Evolutionary conservation across 2,329 filamentous ascomycete species (phyloP).

Genomic region (Trichoderma atrobrunneum): DNA sequence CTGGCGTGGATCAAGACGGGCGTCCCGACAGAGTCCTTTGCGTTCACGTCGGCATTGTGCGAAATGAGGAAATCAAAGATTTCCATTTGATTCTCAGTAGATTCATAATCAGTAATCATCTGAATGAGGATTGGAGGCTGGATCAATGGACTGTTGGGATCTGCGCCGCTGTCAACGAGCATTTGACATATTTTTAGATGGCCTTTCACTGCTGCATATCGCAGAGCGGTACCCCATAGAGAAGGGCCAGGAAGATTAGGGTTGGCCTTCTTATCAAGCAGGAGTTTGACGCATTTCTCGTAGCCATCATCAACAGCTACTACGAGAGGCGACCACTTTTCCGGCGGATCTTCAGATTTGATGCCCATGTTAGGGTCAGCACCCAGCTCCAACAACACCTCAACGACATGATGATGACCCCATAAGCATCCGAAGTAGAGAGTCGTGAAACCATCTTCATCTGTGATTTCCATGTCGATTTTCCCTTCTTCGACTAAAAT

Average conservation of each 20-base stretch:
- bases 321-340: constrained; percentile 18
- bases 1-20: constrained; percentile 3
- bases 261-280: constrained; percentile 18
- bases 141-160: constrained; percentile 21
- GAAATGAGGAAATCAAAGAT: constrained; percentile 17
- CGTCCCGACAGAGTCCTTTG: constrained; percentile 5
- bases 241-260: constrained; percentile 11
- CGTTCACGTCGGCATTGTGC: constrained; percentile 15
- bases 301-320: constrained; percentile 18
- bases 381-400: constrained; percentile 6
- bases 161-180: constrained; percentile 23
- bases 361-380: constrained; percentile 21
- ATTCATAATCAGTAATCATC: constrained; percentile 3
- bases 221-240: neutral
- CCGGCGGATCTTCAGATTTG: neutral
- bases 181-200: constrained; percentile 14
- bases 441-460: constrained; percentile 12
- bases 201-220: constrained; percentile 17
- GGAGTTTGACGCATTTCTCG: constrained; percentile 19
- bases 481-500: constrained; percentile 20
- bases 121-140: constrained; percentile 17
- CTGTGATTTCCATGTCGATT: constrained; percentile 5
- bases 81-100: constrained; percentile 12
- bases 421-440: constrained; percentile 18
- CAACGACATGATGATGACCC: constrained; percentile 17